Evolutionary conservation across 2,329 filamentous ascomycete species (phyloP), one percentile per base, ranked within the genome.

Genomic region (Aspergillus oerlinghausenensis): DNA sequence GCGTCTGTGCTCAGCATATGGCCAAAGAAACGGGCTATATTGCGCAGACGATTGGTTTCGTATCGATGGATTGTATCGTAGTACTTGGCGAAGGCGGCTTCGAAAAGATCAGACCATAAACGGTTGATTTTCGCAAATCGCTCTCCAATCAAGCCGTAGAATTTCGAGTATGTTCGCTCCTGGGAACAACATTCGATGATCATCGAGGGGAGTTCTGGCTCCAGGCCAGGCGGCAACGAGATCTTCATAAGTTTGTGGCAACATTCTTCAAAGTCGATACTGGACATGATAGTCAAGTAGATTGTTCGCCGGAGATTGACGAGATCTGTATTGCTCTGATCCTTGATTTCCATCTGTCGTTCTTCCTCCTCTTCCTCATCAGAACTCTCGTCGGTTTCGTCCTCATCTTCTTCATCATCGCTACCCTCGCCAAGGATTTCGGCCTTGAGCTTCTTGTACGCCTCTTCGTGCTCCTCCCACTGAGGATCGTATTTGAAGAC

Each of bases 61-160:
- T 95, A 96, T 17, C 94, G 89, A 75, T 99, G 94, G 60, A 97
- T 97, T 0, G 92, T 97, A 60, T 95, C 90, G 80, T 97, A 99
- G 76, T 97, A 97, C 67, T 92, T 92, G 59, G 84, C 83, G 73
- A 99, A 99, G 23, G 88, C 84, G 63, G 91, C 85, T 73, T 97
- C 92, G 63, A 97, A 97, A 5, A 97, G 82, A 61, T 95, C 91
- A 28, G 86, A 89, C 94, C 94, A 99, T 51, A 97, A 82, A 23
- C 94, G 86, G 75, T 97, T 97, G 68, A 99, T 86, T 76, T 96
- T 97, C 68, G 92, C 90, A 75, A 99, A 96, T 25, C 93, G 85
- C 77, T 99, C 94, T 32, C 90, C 94, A 55, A 97, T 92, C 62
- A 96, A 79, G 11, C 94, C 94, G 69, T 95, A 97, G 76, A 97